Evolutionary conservation across 192 early-diverging fungal genomes (phyloP).

Genomic region (Dimargaris cristalligena): DNA sequence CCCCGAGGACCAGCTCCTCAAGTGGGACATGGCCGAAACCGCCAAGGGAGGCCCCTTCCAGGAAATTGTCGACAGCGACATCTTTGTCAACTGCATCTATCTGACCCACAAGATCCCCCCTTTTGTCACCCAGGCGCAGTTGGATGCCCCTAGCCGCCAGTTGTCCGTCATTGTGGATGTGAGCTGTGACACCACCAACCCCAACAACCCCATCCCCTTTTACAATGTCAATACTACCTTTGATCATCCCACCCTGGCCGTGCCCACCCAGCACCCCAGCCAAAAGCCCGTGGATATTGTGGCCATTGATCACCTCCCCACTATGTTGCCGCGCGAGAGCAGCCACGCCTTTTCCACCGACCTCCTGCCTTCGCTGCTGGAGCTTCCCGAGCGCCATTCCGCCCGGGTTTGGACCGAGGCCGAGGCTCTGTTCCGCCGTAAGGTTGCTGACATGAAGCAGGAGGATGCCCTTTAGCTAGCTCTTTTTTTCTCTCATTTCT

Average conservation of each 20-base stretch:
- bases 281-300: conserved; percentile 65
- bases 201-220: conserved; percentile 92
- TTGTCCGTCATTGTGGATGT: conserved; percentile 85
- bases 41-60: conserved; percentile 80
- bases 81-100: conserved; percentile 99
- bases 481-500: too few species aligned
- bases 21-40: conserved; percentile 95
- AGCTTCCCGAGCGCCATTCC: conserved; percentile 41
- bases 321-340: conserved; percentile 81
- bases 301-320: conserved; percentile 94
- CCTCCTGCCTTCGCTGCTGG: conserved; percentile 67
- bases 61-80: conserved; percentile 73
- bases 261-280: conserved; percentile 24
- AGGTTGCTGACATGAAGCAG: conserved; percentile 38
- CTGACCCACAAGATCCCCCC: conserved; percentile 82
- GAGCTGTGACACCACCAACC: conserved; percentile 92
- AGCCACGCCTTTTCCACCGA: conserved; percentile 76
- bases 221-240: conserved; percentile 89
- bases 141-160: conserved; percentile 41
- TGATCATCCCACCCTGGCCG: conserved; percentile 68
- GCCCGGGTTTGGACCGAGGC: conserved; percentile 69
- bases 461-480: too few species aligned
- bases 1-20: conserved; percentile 68
- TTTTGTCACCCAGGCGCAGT: conserved; percentile 72
- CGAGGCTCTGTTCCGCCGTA: conserved; percentile 67